Evolutionary conservation across 2,329 filamentous ascomycete species (phyloP), one percentile per base, ranked within the genome.

Genomic region (Saccharata proteae): DNA sequence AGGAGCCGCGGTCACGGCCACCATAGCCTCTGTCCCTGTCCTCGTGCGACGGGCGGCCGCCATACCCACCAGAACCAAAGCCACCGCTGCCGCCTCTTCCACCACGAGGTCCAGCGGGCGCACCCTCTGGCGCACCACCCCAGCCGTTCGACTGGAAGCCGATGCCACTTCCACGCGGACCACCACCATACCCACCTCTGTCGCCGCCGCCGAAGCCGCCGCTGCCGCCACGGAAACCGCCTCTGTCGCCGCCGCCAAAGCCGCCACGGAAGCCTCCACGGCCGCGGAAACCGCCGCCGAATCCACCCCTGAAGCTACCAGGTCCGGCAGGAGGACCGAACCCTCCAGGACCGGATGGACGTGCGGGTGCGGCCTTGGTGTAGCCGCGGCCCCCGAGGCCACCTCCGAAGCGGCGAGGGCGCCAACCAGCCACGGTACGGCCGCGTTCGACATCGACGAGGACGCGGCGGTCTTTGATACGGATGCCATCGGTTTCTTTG

Each of bases 371-470:
- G 11, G 77, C 74, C 58, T 88, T 92, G 35, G 88, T 96, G 58
- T 96, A 96, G 41, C 83, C 81, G 47, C 90, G 77, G 26, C 88
- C 88, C 40, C 90, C 90, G 3, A 94, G 72, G 27, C 90, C 90
- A 42, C 90, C 90, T 36, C 88, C 90, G 31, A 93, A 79, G 41
- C 90, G 79, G 44, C 82, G 78, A 39, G 90, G 90, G 50, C 82
- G 80, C 90, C 90, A 98, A 29, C 80, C 84, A 50, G 82, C 81
- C 23, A 94, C 84, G 18, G 90, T 96, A 45, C 90, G 80, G 43
- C 90, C 90, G 50, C 90, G 78, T 61, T 98, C 90, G 38, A 96
- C 88, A 53, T 98, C 90, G 48, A 96, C 85, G 52, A 93, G 75
- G 49, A 96, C 82, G 47, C 80, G 77, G 50, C 88, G 77, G 52